These are phyloP conservation scores for Chalciporus sphaerocephalus DNA, from an alignment of 768 basidiomycete genomes.

Conservation along the genomic window DNA sequence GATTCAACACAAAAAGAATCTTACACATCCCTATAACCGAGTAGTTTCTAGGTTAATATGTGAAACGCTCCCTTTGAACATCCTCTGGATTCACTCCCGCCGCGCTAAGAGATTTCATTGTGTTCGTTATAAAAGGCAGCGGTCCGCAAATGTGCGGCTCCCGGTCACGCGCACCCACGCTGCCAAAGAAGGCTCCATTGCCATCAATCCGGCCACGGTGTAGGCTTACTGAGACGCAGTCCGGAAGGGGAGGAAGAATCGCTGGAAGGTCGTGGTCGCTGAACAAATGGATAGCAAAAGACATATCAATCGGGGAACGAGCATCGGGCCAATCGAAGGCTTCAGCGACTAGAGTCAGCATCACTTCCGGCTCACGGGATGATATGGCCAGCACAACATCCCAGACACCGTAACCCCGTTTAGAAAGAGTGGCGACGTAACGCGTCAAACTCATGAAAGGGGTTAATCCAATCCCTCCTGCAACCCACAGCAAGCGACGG, in stretches of 20 bases:
- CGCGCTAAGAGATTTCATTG: constrained; percentile 19
- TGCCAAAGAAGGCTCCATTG: constrained; percentile 15
- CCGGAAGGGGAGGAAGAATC: constrained; percentile 5
- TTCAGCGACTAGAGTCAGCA: constrained; percentile 39
- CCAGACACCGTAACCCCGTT: constrained; percentile 21
- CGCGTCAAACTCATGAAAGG: constrained; percentile 56
- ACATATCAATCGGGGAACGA: constrained; percentile 6
- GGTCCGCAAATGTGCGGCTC: constrained; percentile 25
- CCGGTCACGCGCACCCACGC: constrained; percentile 12
- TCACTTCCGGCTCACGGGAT: constrained; percentile 50
- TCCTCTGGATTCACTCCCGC: constrained; percentile 23
- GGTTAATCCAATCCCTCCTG: constrained; percentile 62
- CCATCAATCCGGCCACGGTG: constrained; percentile 21
- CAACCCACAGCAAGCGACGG: constrained; percentile 49
- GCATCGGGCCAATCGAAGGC: constrained; percentile 16
- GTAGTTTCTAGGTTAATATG: too few relatives aligned
- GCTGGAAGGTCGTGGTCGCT: background rate
- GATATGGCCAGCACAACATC: constrained; percentile 49
- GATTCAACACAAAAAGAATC: background rate
- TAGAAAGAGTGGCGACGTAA: constrained; percentile 14
- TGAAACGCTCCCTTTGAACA: constrained; percentile 24
- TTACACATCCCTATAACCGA: too few relatives aligned
- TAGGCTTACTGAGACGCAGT: constrained; percentile 7
- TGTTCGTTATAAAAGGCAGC: constrained; percentile 21
- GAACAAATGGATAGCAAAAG: constrained; percentile 19